Conservation (phyloP, 2,329 filamentous ascomycete species). For the Akanthomyces uredinophilus region DNA sequence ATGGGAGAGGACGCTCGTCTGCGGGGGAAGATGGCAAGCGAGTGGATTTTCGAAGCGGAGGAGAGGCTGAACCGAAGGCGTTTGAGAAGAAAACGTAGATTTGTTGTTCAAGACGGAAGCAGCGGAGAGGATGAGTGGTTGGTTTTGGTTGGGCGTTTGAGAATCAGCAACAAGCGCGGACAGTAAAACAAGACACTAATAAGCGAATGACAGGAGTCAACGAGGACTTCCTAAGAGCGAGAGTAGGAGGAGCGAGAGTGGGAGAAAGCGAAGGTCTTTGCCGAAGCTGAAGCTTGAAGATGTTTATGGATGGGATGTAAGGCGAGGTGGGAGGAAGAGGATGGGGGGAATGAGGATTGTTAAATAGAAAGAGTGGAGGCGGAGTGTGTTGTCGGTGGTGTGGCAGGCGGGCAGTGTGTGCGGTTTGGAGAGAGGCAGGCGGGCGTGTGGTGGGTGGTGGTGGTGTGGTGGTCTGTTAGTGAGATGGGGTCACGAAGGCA, state of each 20-base stretch:
- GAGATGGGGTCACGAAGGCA: neutral
- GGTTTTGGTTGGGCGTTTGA: slow-evolving; percentile 12
- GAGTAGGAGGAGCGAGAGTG: slow-evolving; percentile 27
- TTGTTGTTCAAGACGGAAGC: slow-evolving; percentile 8
- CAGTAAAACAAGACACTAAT: slow-evolving; percentile 46
- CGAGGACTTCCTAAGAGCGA: slow-evolving; percentile 61
- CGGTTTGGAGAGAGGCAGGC: neutral
- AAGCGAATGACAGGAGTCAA: slow-evolving; percentile 71
- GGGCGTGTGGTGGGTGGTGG: neutral
- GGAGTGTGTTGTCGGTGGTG: neutral
- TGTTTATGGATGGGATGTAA: slow-evolving; percentile 18
- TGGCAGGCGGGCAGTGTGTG: neutral
- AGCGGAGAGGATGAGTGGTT: slow-evolving; percentile 2
- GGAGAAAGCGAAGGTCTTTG: slow-evolving; percentile 43
- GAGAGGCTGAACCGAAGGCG: neutral
- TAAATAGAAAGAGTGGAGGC: slow-evolving; percentile 14
- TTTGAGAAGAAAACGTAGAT: neutral
- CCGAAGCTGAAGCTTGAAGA: slow-evolving; percentile 12
- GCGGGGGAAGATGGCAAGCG: neutral
- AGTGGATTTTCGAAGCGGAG: neutral
- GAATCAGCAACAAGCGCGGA: slow-evolving; percentile 35
- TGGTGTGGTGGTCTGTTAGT: neutral
- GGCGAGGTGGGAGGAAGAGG: slow-evolving; percentile 17
- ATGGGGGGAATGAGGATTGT: slow-evolving; percentile 15
- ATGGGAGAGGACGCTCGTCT: neutral